Conservation (phyloP, 164 flowering plant genomes). For the Chimonanthus salicifolius region DNA sequence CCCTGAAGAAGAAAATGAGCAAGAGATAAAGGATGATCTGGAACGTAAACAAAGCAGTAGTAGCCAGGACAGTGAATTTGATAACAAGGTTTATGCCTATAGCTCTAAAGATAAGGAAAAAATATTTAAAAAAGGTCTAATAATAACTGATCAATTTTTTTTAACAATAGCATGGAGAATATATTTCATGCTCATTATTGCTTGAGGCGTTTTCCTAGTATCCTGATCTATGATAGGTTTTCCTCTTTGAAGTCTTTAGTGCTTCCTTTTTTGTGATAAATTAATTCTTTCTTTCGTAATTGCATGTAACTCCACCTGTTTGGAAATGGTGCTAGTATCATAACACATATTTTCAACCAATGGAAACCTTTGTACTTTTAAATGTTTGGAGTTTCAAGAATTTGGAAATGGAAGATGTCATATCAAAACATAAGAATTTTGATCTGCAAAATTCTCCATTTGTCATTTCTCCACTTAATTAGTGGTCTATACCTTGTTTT, state of each 20-base stretch:
- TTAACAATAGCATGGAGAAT: background rate
- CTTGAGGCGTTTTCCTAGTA: background rate
- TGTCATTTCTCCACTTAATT: background rate
- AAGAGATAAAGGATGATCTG: conserved; percentile 45
- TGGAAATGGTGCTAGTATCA: no score
- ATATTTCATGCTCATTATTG: background rate
- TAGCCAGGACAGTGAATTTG: conserved; percentile 24
- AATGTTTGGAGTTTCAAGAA: background rate
- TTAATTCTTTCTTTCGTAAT: background rate
- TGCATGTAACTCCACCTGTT: no score
- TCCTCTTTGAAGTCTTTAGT: background rate
- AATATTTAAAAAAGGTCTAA: no score
- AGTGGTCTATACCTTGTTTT: background rate
- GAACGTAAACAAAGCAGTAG: conserved; percentile 39
- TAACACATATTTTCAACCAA: background rate
- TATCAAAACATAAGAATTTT: background rate
- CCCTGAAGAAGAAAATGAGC: conserved; percentile 32
- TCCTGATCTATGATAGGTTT: background rate
- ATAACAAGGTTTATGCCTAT: conserved; percentile 34
- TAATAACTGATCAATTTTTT: background rate
- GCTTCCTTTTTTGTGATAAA: background rate
- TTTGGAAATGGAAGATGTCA: background rate
- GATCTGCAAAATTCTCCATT: background rate
- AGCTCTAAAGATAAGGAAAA: background rate
- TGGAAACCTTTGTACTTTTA: background rate